Evolutionary conservation across 23 red algal species (phyloP).

Genomic region (Pyropia haitanensis): DNA sequence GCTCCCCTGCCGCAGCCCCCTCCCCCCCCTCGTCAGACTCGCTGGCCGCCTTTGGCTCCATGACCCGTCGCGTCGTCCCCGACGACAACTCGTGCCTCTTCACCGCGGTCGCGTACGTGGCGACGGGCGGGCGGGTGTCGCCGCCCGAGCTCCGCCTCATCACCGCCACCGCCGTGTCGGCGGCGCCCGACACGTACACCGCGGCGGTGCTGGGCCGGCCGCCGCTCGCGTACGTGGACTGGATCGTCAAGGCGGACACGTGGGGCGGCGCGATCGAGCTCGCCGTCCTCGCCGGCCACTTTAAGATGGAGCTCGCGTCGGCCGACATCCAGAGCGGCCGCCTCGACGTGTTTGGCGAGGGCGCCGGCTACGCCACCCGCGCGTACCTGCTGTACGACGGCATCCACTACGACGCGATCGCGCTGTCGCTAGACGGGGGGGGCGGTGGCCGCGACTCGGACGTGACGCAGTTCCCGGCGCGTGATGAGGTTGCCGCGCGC

Average conservation of each 20-base stretch:
- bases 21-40: slow-evolving; percentile 10
- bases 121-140: neutral
- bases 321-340: slow-evolving; percentile 80
- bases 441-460: slow-evolving; percentile 6
- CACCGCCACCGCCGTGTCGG: slow-evolving; percentile 30
- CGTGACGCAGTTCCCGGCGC: slow-evolving; percentile 56
- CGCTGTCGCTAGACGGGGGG: slow-evolving; percentile 12
- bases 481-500: slow-evolving; percentile 19
- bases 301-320: slow-evolving; percentile 65
- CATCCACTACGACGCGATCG: slow-evolving; percentile 96
- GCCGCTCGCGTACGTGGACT: slow-evolving; percentile 47
- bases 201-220: slow-evolving; percentile 49
- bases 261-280: slow-evolving; percentile 99
- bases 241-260: slow-evolving; percentile 69
- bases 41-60: slow-evolving; percentile 16
- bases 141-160: slow-evolving; percentile 29
- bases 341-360: slow-evolving; percentile 77
- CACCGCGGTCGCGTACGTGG: slow-evolving; percentile 46
- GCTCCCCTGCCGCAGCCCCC: neutral
- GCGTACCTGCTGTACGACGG: slow-evolving; percentile 86
- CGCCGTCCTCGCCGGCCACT: slow-evolving; percentile 45
- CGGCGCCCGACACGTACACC: slow-evolving; percentile 48
- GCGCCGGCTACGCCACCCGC: slow-evolving; percentile 28
- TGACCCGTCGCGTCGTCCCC: slow-evolving; percentile 65
- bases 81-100: slow-evolving; percentile 99